Base-by-base conservation (phyloP, 768 basidiomycete genomes). In the Termitomyces sp. region DNA sequence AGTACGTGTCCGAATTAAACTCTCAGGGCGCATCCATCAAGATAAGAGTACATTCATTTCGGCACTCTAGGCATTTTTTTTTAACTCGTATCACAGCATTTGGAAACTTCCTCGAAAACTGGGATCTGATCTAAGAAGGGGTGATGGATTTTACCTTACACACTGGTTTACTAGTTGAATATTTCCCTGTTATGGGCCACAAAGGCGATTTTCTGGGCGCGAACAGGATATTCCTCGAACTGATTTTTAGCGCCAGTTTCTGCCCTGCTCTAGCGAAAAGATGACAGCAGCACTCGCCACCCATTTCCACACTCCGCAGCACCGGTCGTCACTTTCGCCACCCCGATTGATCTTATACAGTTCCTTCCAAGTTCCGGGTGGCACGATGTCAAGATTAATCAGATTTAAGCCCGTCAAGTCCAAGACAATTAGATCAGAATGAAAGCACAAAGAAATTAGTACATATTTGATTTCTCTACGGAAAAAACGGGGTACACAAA, bases 391-490 rank as follows among this genome's bases (percentile, higher is more conserved):
- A n/a, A n/a, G n/a, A n/a, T n/a, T n/a, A n/a, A n/a, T n/a, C n/a
- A n/a, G n/a, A n/a, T n/a, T n/a, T n/a, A n/a, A n/a, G n/a, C n/a
- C n/a, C n/a, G n/a, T n/a, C n/a, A n/a, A n/a, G 24, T 28, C 28
- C 28, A 22, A 35, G 32, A 46, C 45, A 46, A 24, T 46, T 9
- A 20, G 44, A 45, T 20, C 11, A 45, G 44, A 22, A 22, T 12
- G 20, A 12, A 45, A 28, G 4, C 28, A 8, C 36, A 33, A 46
- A 35, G 18, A 33, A 16, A 62, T 58, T 62, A 61, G 55, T 57
- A 61, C 55, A 65, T 56, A 48, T 52, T 56, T 40, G 13, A 38
- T 52, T 65, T 62, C 61, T 62, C 56, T 60, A 64, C 20, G 48
- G 59, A 48, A 36, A 22, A n/a, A 38, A 45, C 15, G 45, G 36